Conservation (phyloP, 345 rosid genomes). For the Combretum micranthum region DNA sequence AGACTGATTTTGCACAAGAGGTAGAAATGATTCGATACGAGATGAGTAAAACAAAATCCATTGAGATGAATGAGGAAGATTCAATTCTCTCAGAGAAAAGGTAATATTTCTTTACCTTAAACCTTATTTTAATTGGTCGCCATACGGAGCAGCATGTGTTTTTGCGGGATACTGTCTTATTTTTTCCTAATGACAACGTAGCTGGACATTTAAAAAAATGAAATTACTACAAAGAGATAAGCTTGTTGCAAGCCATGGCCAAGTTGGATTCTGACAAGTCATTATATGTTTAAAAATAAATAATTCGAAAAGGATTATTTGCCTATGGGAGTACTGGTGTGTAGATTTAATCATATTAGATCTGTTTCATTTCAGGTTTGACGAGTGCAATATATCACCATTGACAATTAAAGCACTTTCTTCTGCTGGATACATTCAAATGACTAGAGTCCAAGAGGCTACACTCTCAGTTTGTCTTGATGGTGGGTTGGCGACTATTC, state of each 20-base stretch:
- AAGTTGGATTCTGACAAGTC: no score
- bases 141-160: no score
- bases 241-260: no score
- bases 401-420: conserved; percentile 70
- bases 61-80: conserved; percentile 21
- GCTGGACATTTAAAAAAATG: no score
- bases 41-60: conserved; percentile 37
- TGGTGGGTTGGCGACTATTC: conserved; percentile 26
- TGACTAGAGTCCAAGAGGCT: conserved; percentile 89
- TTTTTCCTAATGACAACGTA: no score
- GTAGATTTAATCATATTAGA: conserved; percentile 4
- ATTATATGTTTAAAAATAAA: no score
- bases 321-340: neutral
- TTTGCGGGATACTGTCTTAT: no score
- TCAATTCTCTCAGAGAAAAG: conserved; percentile 57
- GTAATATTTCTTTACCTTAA: conserved; percentile 11
- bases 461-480: conserved; percentile 65
- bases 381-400: conserved; percentile 76
- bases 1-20: conserved; percentile 45
- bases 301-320: neutral
- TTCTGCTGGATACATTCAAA: conserved; percentile 68
- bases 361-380: conserved; percentile 46
- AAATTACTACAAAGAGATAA: no score
- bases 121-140: no score
- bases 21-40: conserved; percentile 53